Base-by-base conservation (phyloP, 495 filamentous ascomycete species). In the Aspergillus haitiensis region DNA sequence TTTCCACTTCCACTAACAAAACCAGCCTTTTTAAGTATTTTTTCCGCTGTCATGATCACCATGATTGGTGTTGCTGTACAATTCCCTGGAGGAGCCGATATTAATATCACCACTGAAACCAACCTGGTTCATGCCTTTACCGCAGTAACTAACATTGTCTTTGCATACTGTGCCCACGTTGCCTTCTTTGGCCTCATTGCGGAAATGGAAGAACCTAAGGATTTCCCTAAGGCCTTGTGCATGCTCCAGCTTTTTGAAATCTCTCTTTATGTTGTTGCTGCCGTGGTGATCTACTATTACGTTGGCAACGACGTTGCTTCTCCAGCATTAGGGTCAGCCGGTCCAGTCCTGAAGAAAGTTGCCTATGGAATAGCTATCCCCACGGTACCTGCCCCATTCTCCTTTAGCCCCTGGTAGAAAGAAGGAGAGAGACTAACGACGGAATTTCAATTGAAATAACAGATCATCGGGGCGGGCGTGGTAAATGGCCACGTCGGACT, bases 101-200 rank as follows among this genome's bases (percentile, higher is more conserved):
- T 75, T 42, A 56, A 72, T 18, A 66, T 69, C 44, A 74, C 72
- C 7, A 66, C 69, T 49, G 58, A 70, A 6, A 68, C 53, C 27
- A 63, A 65, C 60, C 58, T 77, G 7, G 74, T 72, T 65, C 68
- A 66, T 11, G 57, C 69, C 5, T 82, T 82, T 65, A 67, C 68
- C 13, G 72, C 73, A 11, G 75, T 82, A 12, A 78, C 79, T 6
- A 81, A 83, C 64, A 82, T 82, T 50, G 76, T 81, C 60, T 81
- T 83, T 62, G 78, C 78, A 32, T 81, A 80, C 70, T 83, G 81
- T 77, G 77, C 88, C 59, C 82, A 90, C 76, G 77, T 89, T 66
- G 82, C 87, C 64, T 87, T 91, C 76, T 89, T 93, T 77, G 82
- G 79, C 56, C 86, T 93, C 67, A 88, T 90, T 66, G 83, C 87